These are phyloP conservation scores for Starmerella cellae DNA, from an alignment of 805 yeast genomes.

Conservation along the genomic window DNA sequence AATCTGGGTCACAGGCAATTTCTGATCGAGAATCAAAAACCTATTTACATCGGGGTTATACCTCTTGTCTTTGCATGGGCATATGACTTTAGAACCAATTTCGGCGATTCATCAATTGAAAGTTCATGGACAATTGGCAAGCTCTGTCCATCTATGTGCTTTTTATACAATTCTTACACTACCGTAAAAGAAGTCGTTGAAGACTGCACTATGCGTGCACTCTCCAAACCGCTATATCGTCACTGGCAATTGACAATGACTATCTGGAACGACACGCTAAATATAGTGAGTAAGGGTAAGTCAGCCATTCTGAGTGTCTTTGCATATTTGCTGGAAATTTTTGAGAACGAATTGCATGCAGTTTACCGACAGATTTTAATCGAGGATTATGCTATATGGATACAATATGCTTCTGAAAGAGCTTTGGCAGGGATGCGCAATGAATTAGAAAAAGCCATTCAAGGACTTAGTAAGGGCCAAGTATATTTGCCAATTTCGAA, in stretches of 20 bases:
- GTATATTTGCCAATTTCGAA: conserved; percentile 4
- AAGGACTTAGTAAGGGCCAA: conserved; percentile 3
- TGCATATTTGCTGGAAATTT: conserved; percentile 52
- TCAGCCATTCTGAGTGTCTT: conserved; percentile 47
- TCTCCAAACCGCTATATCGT: conserved; percentile 70
- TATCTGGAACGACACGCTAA: conserved; percentile 67
- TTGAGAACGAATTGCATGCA: conserved; percentile 33
- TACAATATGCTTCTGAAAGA: conserved; percentile 20
- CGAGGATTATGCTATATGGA: conserved; percentile 22
- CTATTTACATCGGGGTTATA: conserved; percentile 49
- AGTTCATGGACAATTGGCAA: conserved; percentile 93
- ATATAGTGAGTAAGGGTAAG: conserved; percentile 54
- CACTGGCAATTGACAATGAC: conserved; percentile 44
- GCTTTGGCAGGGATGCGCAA: conserved; percentile 14
- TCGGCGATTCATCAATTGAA: conserved; percentile 62
- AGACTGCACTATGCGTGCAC: conserved; percentile 56
- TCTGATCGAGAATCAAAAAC: conserved; percentile 41
- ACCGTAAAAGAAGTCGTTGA: conserved; percentile 42
- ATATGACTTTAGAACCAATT: conserved; percentile 64
- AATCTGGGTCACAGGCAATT: conserved; percentile 53
- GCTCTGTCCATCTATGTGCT: conserved; percentile 62
- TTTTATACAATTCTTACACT: conserved; percentile 40
- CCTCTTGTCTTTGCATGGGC: conserved; percentile 58
- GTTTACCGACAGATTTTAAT: conserved; percentile 20
- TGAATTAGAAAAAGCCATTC: conserved; percentile 16